A percentile compares a stretch with the other conserved stretches of the same genome.
These are phyloP conservation scores for Schizophyllum amplum DNA, from an alignment of 1,284 basidiomycete genomes.

Conservation along the genomic window DNA sequence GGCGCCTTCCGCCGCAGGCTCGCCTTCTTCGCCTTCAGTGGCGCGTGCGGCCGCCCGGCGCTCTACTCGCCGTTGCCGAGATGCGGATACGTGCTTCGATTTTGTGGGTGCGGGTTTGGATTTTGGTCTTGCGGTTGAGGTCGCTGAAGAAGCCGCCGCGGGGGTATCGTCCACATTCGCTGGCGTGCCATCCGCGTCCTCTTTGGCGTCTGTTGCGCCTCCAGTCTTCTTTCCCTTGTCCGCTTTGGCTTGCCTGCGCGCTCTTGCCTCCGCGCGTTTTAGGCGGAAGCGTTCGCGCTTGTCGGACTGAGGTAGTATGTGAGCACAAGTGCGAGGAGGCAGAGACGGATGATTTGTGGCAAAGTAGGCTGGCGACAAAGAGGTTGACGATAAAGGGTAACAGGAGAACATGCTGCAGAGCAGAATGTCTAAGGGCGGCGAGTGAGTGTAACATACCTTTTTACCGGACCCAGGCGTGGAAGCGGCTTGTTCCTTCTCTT, in stretches of 20 bases:
- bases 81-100: neutral
- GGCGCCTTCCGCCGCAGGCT: neutral
- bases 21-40: neutral
- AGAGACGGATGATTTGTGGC: too few relatives aligned
- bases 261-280: conserved; percentile 52
- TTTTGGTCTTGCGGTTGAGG: too few relatives aligned
- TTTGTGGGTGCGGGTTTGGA: neutral
- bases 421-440: too few relatives aligned
- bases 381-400: neutral
- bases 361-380: neutral
- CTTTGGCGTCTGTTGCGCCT: too few relatives aligned
- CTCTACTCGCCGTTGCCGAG: neutral
- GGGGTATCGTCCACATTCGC: too few relatives aligned
- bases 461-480: neutral
- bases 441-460: neutral
- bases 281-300: neutral
- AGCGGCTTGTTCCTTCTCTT: conserved; percentile 19
- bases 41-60: too few relatives aligned
- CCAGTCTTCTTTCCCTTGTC: neutral
- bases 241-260: conserved; percentile 39
- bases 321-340: conserved; percentile 7
- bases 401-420: too few relatives aligned
- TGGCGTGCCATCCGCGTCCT: too few relatives aligned
- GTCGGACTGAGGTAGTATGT: conserved; percentile 13
- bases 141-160: too few relatives aligned